Base-by-base conservation (phyloP, 805 yeast species). In the Pichia gijzeniarum region DNA sequence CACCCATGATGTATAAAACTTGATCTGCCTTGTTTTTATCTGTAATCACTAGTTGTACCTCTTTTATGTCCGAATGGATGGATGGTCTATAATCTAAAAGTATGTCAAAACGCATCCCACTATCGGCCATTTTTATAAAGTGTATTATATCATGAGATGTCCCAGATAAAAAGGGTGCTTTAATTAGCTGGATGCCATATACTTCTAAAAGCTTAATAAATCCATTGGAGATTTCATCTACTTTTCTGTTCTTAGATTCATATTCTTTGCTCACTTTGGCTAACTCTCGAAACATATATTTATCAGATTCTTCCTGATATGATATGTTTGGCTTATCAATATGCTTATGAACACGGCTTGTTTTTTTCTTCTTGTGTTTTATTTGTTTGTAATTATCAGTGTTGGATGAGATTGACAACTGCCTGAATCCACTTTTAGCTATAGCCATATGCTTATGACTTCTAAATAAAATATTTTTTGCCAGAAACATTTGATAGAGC, bases 71-170 rank as follows among this genome's bases (percentile, higher is more conserved):
- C 13, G 28, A 32, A 19, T 47, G 33, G 17, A 25, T 27, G 5
- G 41, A 33, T 2, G 28, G 27, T 22, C 43, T 33, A 32, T 36
- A 46, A 30, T 51, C 54, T 17, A 51, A 4, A 13, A 51, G 25
- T 5, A 47, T 13, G 17, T 51, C 50, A 35, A 41, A 5, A 14
- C 6, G 8, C 5, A 30, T 9, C 10, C 28, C 28, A 30, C n/a
- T 13, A 12, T 25, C 31, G n/a, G 18, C 17, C 4, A 3, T 7
- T 22, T 48, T 47, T 2, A 28, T 8, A n/a, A 51, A 36, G 37
- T 48, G 54, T 5, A 51, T 43, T 3, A 33, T 31, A 14, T 48
- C 48, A 12, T 44, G 7, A 10, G 14, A 30, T 6, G 14, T 12
- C 33, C 14, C 33, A 30, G 13, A 21, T 17, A 4, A 16, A 9